A percentile compares a stretch with the other conserved stretches of the same genome.
phyloP scores from a whole-genome alignment of 768 basidiomycete genomes.

The Coprinellus micaceus region DNA sequence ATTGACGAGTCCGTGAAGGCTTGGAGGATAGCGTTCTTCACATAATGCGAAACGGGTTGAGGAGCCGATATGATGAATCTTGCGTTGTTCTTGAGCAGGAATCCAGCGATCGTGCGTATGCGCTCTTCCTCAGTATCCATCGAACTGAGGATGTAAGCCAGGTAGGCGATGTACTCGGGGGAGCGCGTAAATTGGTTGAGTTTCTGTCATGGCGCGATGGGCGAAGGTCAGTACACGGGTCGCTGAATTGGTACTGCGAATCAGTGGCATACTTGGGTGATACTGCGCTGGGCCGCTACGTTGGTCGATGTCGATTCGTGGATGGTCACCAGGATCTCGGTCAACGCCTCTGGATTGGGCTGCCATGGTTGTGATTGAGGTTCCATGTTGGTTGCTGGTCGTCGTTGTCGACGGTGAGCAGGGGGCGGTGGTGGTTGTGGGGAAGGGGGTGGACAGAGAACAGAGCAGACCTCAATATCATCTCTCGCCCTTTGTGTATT shows the following conservation, averaged over 20 bases:
- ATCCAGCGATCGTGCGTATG: constrained; percentile 93
- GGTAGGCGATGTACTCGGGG: constrained; percentile 94
- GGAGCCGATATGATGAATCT: constrained; percentile 68
- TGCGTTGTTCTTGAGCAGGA: constrained; percentile 95
- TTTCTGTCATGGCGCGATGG: constrained; percentile 51
- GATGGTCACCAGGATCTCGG: constrained; percentile 89
- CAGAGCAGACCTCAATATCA: constrained; percentile 25
- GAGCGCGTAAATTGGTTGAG: constrained; percentile 81
- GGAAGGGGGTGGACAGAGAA: constrained; percentile 17
- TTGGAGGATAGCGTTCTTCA: constrained; percentile 71
- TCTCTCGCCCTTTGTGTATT: constrained; percentile 26
- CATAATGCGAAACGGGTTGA: constrained; percentile 64
- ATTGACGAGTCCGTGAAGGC: constrained; percentile 78
- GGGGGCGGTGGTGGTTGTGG: constrained; percentile 21
- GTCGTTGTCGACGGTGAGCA: constrained; percentile 15
- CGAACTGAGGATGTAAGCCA: constrained; percentile 85
- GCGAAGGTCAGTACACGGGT: constrained; percentile 18
- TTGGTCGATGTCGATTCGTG: constrained; percentile 83
- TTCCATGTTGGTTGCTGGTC: constrained; percentile 27
- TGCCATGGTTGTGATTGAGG: constrained; percentile 44
- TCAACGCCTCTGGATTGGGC: constrained; percentile 80
- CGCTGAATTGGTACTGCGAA: constrained; percentile 11
- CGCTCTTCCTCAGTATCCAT: constrained; percentile 84
- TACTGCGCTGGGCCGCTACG: constrained; percentile 70
- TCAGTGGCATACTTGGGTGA: constrained; percentile 65